phyloP scores from a whole-genome alignment of 768 basidiomycete genomes.

The Trametes coccinea region DNA sequence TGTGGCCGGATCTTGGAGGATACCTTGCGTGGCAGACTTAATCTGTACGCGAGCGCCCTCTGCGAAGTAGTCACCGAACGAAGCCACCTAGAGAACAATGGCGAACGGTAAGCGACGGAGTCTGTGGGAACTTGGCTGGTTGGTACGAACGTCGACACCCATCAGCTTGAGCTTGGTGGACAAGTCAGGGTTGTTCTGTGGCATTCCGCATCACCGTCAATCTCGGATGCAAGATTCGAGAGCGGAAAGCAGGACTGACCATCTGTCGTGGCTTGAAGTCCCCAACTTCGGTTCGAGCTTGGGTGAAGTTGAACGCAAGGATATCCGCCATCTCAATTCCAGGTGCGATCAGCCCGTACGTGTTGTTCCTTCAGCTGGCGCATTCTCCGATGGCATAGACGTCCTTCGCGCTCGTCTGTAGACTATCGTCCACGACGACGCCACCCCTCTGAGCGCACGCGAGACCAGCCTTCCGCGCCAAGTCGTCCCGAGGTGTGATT shows the following conservation, averaged over 20 bases:
- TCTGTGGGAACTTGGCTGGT: background rate
- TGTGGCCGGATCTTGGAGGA: background rate
- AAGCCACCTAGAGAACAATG: slow-evolving; percentile 46
- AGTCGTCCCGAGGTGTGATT: slow-evolving; percentile 68
- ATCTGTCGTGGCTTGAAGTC: slow-evolving; percentile 45
- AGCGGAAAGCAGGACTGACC: slow-evolving; percentile 25
- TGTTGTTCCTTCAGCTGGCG: slow-evolving; percentile 64
- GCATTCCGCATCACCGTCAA: slow-evolving; percentile 18
- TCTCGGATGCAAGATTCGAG: slow-evolving; percentile 22
- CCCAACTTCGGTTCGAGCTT: slow-evolving; percentile 45
- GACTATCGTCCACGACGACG: slow-evolving; percentile 54
- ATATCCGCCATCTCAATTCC: slow-evolving; percentile 78
- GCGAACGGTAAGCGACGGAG: background rate
- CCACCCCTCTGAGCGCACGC: slow-evolving; percentile 51
- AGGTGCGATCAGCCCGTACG: slow-evolving; percentile 77
- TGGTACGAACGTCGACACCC: slow-evolving; percentile 50
- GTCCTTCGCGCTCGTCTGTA: slow-evolving; percentile 56
- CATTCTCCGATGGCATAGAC: slow-evolving; percentile 80
- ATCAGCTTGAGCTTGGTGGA: slow-evolving; percentile 72
- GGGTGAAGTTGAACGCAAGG: slow-evolving; percentile 69
- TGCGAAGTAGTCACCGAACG: slow-evolving; percentile 73
- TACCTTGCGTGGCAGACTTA: background rate
- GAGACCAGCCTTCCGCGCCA: slow-evolving; percentile 57
- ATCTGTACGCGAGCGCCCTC: slow-evolving; percentile 37
- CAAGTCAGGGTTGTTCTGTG: slow-evolving; percentile 61